Percentiles rank a stretch among this genome's conserved stretches.
Evolutionary conservation across 192 early-diverging fungal species (phyloP).

Genomic region (Thoreauomyces humboldtii): DNA sequence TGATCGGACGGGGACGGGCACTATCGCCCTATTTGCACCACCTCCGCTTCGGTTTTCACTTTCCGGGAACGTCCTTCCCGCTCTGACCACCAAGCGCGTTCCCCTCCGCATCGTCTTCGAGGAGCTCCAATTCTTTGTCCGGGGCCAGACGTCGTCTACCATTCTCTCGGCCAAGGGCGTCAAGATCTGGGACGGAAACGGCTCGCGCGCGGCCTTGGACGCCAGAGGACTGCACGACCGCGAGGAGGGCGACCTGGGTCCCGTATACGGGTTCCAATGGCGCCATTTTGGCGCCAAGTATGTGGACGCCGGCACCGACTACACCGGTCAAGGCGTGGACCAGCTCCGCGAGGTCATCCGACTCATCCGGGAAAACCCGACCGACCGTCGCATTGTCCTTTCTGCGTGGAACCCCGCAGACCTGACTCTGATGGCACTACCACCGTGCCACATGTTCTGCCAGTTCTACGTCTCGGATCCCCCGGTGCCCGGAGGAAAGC

Average conservation of each 20-base stretch:
- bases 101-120: conserved; percentile 88
- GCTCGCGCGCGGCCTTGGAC: conserved; percentile 87
- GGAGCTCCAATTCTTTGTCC: conserved; percentile 95
- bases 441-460: conserved; percentile 96
- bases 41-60: conserved; percentile 84
- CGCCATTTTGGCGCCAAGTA: conserved; percentile 97
- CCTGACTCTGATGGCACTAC: conserved; percentile 85
- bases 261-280: conserved; percentile 99
- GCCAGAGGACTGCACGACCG: conserved; percentile 69
- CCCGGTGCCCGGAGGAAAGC: conserved; percentile 23
- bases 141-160: conserved; percentile 79
- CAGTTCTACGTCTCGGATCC: conserved; percentile 93
- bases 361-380: conserved; percentile 81
- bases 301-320: conserved; percentile 76
- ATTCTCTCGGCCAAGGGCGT: conserved; percentile 69
- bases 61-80: conserved; percentile 70
- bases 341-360: conserved; percentile 85
- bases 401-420: conserved; percentile 98
- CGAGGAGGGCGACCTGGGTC: conserved; percentile 86
- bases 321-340: conserved; percentile 88
- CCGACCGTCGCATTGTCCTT: conserved; percentile 88
- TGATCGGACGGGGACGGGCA: conserved; percentile 81
- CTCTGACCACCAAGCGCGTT: conserved; percentile 94
- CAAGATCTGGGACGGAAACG: conserved; percentile 72
- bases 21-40: conserved; percentile 65